Conservation (phyloP, 768 basidiomycete species). For the Termitomyces sp. region DNA sequence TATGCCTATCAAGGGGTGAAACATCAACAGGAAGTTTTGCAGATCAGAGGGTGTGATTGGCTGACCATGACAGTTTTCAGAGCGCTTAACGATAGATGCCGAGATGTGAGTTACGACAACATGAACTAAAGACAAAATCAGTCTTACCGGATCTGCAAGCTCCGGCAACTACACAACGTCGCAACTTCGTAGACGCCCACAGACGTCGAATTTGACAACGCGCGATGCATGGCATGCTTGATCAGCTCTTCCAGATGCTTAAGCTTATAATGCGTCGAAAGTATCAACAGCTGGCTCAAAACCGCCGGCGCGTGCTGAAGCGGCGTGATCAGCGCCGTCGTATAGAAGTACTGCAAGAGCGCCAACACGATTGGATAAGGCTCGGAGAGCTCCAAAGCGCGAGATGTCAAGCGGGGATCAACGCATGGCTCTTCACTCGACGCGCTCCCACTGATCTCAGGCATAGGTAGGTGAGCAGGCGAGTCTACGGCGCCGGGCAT, state of each 20-base stretch:
- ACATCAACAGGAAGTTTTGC: not conserved
- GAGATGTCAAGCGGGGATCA: conserved; percentile 78
- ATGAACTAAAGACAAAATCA: conserved; percentile 1
- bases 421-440: conserved; percentile 46
- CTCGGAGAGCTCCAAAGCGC: conserved; percentile 77
- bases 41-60: not conserved
- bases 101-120: conserved; percentile 12
- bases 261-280: conserved; percentile 80
- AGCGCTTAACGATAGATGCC: conserved; percentile 38
- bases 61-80: conserved; percentile 81
- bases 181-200: conserved; percentile 95
- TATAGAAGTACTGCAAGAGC: conserved; percentile 91
- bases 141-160: conserved; percentile 79
- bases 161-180: conserved; percentile 82
- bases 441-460: conserved; percentile 50
- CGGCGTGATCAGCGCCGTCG: conserved; percentile 78
- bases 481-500: conserved; percentile 42
- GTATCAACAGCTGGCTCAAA: conserved; percentile 77
- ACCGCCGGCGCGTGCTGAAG: conserved; percentile 90
- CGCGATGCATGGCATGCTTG: conserved; percentile 93
- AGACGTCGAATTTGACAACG: conserved; percentile 76
- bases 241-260: conserved; percentile 70
- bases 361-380: conserved; percentile 87
- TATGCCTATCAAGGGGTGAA: conserved; percentile 48
- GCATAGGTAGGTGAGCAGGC: conserved; percentile 55